These are phyloP conservation scores for Flaveria ramosissima DNA, from an alignment of 129 eudicot species.

Conservation along the genomic window DNA sequence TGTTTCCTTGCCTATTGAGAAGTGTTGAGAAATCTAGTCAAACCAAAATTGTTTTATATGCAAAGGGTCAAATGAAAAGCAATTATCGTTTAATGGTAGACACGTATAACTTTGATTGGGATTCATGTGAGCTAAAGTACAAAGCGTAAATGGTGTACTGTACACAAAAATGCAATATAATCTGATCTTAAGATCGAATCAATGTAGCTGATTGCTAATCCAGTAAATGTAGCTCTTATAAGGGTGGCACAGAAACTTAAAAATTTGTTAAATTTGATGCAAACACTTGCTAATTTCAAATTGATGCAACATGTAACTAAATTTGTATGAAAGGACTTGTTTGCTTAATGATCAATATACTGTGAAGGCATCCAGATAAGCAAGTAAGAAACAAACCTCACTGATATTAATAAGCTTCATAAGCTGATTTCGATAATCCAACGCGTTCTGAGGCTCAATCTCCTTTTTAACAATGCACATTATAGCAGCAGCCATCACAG, in stretches of 20 bases:
- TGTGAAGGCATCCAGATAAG: background rate
- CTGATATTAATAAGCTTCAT: slow-evolving; percentile 45
- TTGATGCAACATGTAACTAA: too few relatives aligned
- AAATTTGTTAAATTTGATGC: slow-evolving; percentile 1
- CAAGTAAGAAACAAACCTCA: slow-evolving; percentile 56
- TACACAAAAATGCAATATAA: background rate
- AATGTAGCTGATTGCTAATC: background rate
- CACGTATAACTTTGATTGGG: background rate
- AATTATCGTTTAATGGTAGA: slow-evolving; percentile 5
- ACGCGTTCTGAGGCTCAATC: slow-evolving; percentile 47
- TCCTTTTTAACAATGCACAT: slow-evolving; percentile 66
- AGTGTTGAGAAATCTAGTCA: background rate
- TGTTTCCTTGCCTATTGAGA: background rate
- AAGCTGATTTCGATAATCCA: slow-evolving; percentile 56
- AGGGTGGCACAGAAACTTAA: background rate
- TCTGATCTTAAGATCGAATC: background rate
- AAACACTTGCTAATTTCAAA: background rate
- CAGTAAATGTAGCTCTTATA: background rate
- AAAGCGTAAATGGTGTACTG: background rate
- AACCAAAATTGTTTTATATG: slow-evolving; percentile 2
- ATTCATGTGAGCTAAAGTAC: background rate
- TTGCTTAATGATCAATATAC: background rate
- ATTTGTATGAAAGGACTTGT: background rate
- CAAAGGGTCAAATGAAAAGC: background rate
- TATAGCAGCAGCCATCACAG: slow-evolving; percentile 76